These are phyloP conservation scores for Kazachstania sp. DNA, from an alignment of 1,139 yeast species.

Conservation along the genomic window DNA sequence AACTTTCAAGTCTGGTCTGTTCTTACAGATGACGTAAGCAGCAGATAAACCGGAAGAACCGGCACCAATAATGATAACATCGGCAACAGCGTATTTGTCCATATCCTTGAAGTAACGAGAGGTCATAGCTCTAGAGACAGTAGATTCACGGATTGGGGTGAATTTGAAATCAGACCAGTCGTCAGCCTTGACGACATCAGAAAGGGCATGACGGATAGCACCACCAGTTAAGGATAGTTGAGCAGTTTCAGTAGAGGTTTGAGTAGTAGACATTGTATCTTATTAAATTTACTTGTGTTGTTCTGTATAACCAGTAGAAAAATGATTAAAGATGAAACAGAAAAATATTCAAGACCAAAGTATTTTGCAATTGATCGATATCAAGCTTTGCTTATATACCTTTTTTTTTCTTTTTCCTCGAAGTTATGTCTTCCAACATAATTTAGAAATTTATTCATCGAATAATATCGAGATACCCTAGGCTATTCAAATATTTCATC, in stretches of 20 bases:
- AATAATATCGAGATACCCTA: no score
- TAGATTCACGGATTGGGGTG: slow-evolving; percentile 68
- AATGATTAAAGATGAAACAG: no score
- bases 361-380: no score
- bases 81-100: slow-evolving; percentile 68
- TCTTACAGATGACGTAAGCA: slow-evolving; percentile 62
- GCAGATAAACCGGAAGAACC: slow-evolving; percentile 75
- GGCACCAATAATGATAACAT: slow-evolving; percentile 68
- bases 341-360: no score
- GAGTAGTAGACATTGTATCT: slow-evolving; percentile 7
- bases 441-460: no score
- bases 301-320: no score
- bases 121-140: slow-evolving; percentile 81
- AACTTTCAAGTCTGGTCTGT: slow-evolving; percentile 68
- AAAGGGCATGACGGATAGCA: slow-evolving; percentile 32
- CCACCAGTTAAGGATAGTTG: slow-evolving; percentile 25
- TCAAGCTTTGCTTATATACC: no score
- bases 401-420: no score
- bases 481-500: no score
- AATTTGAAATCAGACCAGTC: slow-evolving; percentile 65
- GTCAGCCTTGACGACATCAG: slow-evolving; percentile 31
- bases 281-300: no score
- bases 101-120: slow-evolving; percentile 64
- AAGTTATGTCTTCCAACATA: no score
- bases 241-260: slow-evolving; percentile 18